Conservation (phyloP, 1,139 yeast species). For the Kurtzmaniella quercitrusa region DNA sequence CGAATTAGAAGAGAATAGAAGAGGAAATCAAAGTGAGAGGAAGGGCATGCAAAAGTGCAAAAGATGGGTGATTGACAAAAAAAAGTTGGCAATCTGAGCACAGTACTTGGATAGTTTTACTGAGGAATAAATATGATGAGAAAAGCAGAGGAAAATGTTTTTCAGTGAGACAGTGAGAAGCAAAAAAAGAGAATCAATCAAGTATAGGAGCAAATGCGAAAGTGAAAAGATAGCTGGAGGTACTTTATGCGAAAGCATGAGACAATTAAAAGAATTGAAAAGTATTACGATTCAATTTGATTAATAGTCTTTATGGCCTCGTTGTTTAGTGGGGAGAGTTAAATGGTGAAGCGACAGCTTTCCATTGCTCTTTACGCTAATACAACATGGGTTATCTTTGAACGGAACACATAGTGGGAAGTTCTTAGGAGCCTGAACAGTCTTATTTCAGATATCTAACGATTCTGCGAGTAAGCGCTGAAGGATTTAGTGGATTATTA, state of each 20-base stretch:
- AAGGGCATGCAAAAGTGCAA: too few relatives aligned
- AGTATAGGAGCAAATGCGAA: background rate
- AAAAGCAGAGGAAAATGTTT: background rate
- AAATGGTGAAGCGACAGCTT: too few relatives aligned
- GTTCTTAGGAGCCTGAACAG: background rate
- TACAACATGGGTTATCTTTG: too few relatives aligned
- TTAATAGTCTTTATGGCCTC: too few relatives aligned
- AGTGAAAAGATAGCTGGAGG: background rate
- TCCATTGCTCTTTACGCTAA: too few relatives aligned
- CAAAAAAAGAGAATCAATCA: background rate
- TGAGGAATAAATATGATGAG: background rate
- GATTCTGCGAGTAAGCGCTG: background rate
- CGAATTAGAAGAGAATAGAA: too few relatives aligned
- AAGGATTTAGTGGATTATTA: slow-evolving; percentile 2
- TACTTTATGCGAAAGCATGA: too few relatives aligned
- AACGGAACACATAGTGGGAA: background rate
- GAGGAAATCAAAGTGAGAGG: background rate
- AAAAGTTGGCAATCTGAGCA: background rate
- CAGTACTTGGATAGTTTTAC: background rate
- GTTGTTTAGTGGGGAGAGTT: too few relatives aligned
- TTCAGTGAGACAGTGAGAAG: background rate
- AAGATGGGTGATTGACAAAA: too few relatives aligned
- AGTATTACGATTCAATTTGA: too few relatives aligned
- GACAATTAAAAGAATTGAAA: too few relatives aligned
- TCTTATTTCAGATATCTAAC: background rate